A percentile compares a stretch with the other conserved stretches of the same genome.
phyloP scores from a whole-genome alignment of 768 basidiomycete genomes.

The Suillus subalutaceus region DNA sequence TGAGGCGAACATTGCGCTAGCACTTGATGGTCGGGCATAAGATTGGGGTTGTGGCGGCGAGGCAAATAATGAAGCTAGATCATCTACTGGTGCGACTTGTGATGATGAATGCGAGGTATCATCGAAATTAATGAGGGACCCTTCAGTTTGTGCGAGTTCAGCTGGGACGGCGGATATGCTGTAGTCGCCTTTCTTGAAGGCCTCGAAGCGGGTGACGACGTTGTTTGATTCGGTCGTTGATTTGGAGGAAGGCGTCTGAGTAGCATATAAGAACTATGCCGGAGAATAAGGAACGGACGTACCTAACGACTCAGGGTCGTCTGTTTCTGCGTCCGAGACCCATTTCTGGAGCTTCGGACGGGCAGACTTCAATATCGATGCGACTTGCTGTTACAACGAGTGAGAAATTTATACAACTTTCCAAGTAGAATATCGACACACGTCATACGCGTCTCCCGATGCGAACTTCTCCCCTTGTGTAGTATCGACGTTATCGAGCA shows the following conservation, averaged over 20 bases:
- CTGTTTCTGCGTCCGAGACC: conserved; percentile 91
- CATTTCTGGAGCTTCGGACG: conserved; percentile 97
- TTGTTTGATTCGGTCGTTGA: conserved; percentile 98
- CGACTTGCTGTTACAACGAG: conserved; percentile 71
- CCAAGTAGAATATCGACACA: conserved; percentile 37
- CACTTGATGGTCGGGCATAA: conserved; percentile 2
- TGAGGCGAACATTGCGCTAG: conserved; percentile 6
- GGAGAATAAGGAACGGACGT: conserved; percentile 23
- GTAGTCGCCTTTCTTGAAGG: conserved; percentile 92
- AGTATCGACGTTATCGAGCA: conserved; percentile 89
- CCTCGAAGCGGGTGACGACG: conserved; percentile 86
- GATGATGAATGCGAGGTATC: conserved; percentile 40
- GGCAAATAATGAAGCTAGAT: conserved; percentile 66
- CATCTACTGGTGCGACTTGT: conserved; percentile 42
- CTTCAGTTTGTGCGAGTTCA: conserved; percentile 36
- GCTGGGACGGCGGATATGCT: conserved; percentile 63
- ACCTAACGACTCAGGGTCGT: conserved; percentile 92
- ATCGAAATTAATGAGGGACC: conserved; percentile 81
- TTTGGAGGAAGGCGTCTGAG: conserved; percentile 90
- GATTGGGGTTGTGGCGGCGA: conserved; percentile 14
- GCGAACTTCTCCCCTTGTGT: conserved; percentile 77
- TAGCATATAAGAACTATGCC: conserved; percentile 11
- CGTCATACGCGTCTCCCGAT: conserved; percentile 91
- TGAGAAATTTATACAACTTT: not conserved
- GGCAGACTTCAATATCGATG: conserved; percentile 75